Conservation (phyloP, 192 early-diverging fungal species). For the Podila epigama region DNA sequence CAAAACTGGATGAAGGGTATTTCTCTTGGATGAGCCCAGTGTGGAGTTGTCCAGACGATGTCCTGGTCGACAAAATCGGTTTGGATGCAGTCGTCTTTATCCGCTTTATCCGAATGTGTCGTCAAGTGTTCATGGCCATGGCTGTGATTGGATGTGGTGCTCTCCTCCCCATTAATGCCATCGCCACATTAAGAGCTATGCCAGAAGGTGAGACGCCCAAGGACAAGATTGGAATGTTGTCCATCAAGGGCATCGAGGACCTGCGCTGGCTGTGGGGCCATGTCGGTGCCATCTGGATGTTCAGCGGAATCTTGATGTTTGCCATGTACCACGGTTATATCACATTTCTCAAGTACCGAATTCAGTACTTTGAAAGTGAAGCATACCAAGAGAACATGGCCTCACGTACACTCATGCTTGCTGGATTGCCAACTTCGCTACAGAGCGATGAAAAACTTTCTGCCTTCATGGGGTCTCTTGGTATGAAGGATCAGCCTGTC, state of each 20-base stretch:
- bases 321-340: conserved; percentile 61
- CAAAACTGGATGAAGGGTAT: conserved; percentile 66
- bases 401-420: conserved; percentile 72
- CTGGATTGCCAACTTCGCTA: conserved; percentile 63
- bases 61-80: conserved; percentile 69
- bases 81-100: conserved; percentile 78
- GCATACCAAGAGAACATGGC: conserved; percentile 69
- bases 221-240: conserved; percentile 38
- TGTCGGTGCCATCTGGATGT: conserved; percentile 61
- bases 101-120: conserved; percentile 67
- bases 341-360: conserved; percentile 58
- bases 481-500: conserved; percentile 51
- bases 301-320: conserved; percentile 61
- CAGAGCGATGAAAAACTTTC: conserved; percentile 64
- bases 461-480: conserved; percentile 54
- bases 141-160: conserved; percentile 64
- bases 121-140: conserved; percentile 63
- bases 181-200: conserved; percentile 45
- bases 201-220: conserved; percentile 8
- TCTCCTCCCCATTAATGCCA: conserved; percentile 71
- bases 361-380: conserved; percentile 65
- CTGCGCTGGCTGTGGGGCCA: conserved; percentile 70
- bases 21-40: conserved; percentile 72
- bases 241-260: conserved; percentile 19
- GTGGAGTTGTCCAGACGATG: conserved; percentile 62